Conservation (phyloP, 192 early-diverging fungal genomes). For the Linnemannia exigua region DNA sequence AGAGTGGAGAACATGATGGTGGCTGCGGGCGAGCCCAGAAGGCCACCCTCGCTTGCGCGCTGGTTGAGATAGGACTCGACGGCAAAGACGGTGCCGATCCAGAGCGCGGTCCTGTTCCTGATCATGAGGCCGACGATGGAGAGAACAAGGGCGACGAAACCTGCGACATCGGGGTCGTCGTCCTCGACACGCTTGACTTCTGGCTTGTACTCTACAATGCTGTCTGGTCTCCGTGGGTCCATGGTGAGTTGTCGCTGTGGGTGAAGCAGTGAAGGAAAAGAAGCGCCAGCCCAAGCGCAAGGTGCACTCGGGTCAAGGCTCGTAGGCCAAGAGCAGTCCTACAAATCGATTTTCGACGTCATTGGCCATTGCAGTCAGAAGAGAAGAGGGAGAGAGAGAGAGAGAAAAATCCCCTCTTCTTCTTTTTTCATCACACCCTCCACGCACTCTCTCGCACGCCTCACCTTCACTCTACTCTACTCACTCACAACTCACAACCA, state of each 20-base stretch:
- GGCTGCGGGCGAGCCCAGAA: slow-evolving; percentile 40
- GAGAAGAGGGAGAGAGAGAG: background rate
- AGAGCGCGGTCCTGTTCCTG: slow-evolving; percentile 41
- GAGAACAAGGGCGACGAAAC: slow-evolving; percentile 34
- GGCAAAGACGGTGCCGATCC: slow-evolving; percentile 48
- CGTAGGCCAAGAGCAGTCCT: too few relatives aligned
- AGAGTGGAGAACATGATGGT: slow-evolving; percentile 48
- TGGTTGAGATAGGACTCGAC: slow-evolving; percentile 53
- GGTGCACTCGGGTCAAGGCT: background rate
- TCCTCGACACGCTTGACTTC: slow-evolving; percentile 54
- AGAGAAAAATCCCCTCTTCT: background rate
- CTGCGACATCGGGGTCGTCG: slow-evolving; percentile 51
- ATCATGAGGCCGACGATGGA: slow-evolving; percentile 35
- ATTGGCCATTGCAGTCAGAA: background rate
- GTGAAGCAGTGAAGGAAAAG: background rate
- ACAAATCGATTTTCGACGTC: background rate
- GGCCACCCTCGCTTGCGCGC: slow-evolving; percentile 49
- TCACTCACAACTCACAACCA: slow-evolving; percentile 19
- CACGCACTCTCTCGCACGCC: background rate
- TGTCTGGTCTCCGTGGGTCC: slow-evolving; percentile 38
- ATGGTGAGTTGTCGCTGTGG: background rate
- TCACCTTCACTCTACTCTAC: background rate
- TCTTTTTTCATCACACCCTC: background rate
- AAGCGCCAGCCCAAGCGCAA: background rate
- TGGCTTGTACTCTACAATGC: slow-evolving; percentile 53